Conservation (phyloP, 2,329 filamentous ascomycete genomes). For the Fusarium mexicanum region DNA sequence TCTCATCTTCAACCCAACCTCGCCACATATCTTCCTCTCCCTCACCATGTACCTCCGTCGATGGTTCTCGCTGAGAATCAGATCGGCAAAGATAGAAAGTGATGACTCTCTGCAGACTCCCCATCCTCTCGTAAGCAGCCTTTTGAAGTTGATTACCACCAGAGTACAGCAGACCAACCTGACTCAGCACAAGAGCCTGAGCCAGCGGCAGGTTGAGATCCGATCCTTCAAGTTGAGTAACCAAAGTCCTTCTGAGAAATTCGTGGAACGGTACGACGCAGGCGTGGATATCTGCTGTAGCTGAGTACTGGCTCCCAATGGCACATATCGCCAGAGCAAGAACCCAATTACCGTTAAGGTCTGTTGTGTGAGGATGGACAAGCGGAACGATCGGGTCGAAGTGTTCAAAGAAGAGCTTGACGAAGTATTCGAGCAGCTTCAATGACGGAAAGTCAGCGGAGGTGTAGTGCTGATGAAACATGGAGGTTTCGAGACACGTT, state of each 20-base stretch:
- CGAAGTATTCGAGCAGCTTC: constrained; percentile 44
- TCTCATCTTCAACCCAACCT: constrained; percentile 1
- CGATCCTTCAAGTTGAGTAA: neutral
- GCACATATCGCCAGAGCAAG: constrained; percentile 36
- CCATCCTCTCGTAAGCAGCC: neutral
- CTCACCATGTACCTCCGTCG: too few species aligned
- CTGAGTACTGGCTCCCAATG: constrained; percentile 39
- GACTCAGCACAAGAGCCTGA: constrained; percentile 28
- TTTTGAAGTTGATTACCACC: neutral
- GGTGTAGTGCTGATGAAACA: neutral
- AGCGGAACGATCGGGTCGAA: constrained; percentile 48
- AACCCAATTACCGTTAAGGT: constrained; percentile 30
- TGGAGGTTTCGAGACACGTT: constrained; percentile 6
- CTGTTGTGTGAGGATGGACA: constrained; percentile 31
- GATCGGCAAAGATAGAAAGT: neutral
- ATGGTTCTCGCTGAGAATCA: too few species aligned
- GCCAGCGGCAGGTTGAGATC: neutral
- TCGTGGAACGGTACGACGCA: constrained; percentile 39
- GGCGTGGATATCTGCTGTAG: constrained; percentile 29
- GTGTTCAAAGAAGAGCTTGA: constrained; percentile 46
- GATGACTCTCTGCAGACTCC: neutral
- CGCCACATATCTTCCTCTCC: neutral
- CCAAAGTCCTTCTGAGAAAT: constrained; percentile 31
- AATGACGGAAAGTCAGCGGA: constrained; percentile 38
- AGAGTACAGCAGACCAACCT: constrained; percentile 15